Evolutionary conservation across 1,284 basidiomycete genomes (phyloP).

Genomic region (Vanrija humicola): DNA sequence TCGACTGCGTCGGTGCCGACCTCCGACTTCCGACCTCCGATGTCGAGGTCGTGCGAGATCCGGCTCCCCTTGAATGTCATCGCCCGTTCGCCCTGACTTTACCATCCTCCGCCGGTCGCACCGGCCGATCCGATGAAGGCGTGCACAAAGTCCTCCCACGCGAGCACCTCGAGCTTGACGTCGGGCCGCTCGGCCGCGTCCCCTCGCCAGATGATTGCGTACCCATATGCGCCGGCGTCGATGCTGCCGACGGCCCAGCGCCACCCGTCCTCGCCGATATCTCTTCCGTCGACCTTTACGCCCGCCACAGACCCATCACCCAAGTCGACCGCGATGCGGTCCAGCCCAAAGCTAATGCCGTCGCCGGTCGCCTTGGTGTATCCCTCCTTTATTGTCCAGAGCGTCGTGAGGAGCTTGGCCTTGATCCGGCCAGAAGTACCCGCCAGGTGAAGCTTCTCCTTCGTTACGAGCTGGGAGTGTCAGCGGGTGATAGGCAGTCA

Average conservation of each 20-base stretch:
- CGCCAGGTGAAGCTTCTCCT: constrained; percentile 22
- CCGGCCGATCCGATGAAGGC: constrained; percentile 9
- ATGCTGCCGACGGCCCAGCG: constrained; percentile 23
- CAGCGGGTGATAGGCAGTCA: not conserved
- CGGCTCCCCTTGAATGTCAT: too few relatives aligned
- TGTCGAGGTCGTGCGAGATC: too few relatives aligned
- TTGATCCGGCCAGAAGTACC: constrained; percentile 9
- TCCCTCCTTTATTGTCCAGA: constrained; percentile 44
- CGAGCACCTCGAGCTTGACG: constrained; percentile 14
- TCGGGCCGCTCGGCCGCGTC: constrained; percentile 6
- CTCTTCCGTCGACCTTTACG: constrained; percentile 32
- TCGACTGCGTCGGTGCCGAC: too few relatives aligned
- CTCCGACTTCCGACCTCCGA: too few relatives aligned
- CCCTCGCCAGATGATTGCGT: constrained; percentile 32
- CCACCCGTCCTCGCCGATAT: constrained; percentile 29
- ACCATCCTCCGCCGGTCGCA: too few relatives aligned
- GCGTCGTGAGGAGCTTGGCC: constrained; percentile 25
- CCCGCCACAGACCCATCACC: constrained; percentile 11
- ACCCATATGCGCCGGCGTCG: constrained; percentile 23
- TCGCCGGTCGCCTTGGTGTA: constrained; percentile 43
- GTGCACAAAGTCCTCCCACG: constrained; percentile 27
- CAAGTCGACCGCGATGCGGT: constrained; percentile 34
- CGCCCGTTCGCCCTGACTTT: too few relatives aligned
- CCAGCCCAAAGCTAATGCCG: constrained; percentile 40
- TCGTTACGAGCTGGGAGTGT: constrained; percentile 19